Evolutionary conservation across 208 protist genomes (phyloP).

Genomic region (Trichomonas gallinae): DNA sequence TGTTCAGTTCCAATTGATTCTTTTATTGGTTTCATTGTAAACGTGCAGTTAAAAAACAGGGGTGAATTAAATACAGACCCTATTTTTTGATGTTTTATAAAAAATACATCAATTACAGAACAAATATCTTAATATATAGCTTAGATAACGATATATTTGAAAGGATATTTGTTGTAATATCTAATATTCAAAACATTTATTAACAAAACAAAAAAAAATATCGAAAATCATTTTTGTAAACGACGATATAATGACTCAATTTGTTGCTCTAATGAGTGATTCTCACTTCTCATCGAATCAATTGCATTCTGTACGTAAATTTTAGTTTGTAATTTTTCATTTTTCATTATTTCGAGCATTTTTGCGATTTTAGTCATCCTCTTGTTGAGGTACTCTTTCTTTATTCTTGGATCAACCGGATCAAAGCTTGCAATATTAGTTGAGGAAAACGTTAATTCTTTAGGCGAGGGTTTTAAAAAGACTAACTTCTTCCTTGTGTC

Average conservation of each 20-base stretch:
- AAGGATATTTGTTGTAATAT: too few relatives aligned
- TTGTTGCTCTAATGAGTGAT: background rate
- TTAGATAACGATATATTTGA: too few relatives aligned
- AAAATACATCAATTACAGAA: too few relatives aligned
- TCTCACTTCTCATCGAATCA: background rate
- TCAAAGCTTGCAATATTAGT: background rate
- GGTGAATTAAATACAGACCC: too few relatives aligned
- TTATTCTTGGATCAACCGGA: background rate
- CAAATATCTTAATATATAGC: too few relatives aligned
- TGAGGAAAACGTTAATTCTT: background rate
- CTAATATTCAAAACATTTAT: too few relatives aligned
- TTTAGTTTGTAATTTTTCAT: background rate
- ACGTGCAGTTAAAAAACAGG: too few relatives aligned
- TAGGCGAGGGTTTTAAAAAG: background rate
- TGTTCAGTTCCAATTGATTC: too few relatives aligned
- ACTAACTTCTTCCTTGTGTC: background rate
- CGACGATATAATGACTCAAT: background rate
- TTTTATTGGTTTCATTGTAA: too few relatives aligned
- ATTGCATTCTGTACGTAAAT: background rate
- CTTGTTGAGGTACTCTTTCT: background rate
- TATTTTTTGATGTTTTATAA: too few relatives aligned
- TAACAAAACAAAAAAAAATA: background rate
- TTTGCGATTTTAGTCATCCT: background rate
- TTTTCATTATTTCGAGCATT: background rate
- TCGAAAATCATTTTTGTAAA: background rate